A percentile compares a stretch with the other conserved stretches of the same genome.
These are phyloP conservation scores for Ophiostoma novo-ulmi DNA, from an alignment of 2,329 filamentous ascomycete genomes.

Conservation along the genomic window DNA sequence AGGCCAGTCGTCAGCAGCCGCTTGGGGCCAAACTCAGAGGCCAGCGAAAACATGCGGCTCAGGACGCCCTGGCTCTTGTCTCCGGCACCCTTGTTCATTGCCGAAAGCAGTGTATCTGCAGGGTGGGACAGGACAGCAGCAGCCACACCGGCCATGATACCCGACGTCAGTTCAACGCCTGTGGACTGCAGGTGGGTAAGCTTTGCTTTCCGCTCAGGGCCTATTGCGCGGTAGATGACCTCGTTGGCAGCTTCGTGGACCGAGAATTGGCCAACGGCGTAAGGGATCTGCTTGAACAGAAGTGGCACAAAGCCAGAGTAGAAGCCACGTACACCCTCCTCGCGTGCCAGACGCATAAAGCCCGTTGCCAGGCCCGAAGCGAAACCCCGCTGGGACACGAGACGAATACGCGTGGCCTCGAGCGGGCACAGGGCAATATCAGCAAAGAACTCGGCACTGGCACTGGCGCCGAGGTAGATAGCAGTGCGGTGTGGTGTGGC, in stretches of 20 bases:
- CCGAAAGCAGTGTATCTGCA: constrained; percentile 61
- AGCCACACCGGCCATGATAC: constrained; percentile 81
- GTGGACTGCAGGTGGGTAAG: constrained; percentile 69
- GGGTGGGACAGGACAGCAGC: constrained; percentile 86
- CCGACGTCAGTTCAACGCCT: constrained; percentile 76
- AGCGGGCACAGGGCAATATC: constrained; percentile 85
- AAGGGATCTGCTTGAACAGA: constrained; percentile 84
- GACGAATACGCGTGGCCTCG: constrained; percentile 72
- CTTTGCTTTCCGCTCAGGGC: constrained; percentile 60
- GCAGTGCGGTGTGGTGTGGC: constrained; percentile 45
- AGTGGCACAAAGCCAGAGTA: constrained; percentile 88
- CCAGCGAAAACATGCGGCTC: constrained; percentile 49
- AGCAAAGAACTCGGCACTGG: constrained; percentile 64
- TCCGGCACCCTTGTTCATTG: constrained; percentile 52
- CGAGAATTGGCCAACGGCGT: constrained; percentile 91
- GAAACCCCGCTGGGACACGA: constrained; percentile 76
- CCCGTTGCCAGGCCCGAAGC: constrained; percentile 66
- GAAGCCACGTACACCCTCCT: constrained; percentile 76
- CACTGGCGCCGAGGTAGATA: constrained; percentile 68
- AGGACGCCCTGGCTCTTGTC: constrained; percentile 45
- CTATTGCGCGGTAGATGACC: constrained; percentile 63
- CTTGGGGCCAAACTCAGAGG: constrained; percentile 47
- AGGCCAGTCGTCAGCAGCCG: constrained; percentile 45
- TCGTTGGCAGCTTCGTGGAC: constrained; percentile 87
- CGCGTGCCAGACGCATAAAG: constrained; percentile 68